phyloP scores from a whole-genome alignment of 2,329 filamentous ascomycete species.

The Volutella citrinella region DNA sequence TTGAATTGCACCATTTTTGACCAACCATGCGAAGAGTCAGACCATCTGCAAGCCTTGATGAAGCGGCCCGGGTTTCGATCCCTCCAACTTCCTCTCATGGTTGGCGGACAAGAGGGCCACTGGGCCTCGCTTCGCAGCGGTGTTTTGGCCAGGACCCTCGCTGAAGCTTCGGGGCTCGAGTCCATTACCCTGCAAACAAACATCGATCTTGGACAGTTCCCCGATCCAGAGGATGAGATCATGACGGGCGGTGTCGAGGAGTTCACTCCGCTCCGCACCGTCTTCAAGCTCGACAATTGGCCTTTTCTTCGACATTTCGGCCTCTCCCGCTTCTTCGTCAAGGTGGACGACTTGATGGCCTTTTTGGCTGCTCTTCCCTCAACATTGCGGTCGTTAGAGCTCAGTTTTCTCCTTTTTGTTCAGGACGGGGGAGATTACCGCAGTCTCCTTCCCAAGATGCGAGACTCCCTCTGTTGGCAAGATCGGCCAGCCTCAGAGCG shows the following conservation, averaged over 20 bases:
- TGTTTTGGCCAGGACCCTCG: not conserved
- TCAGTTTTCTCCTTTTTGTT: conserved; percentile 30
- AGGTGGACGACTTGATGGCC: conserved; percentile 24
- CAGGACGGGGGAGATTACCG: conserved; percentile 1
- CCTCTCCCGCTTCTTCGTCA: conserved; percentile 28
- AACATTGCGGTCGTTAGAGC: conserved; percentile 28
- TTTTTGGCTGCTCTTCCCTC: conserved; percentile 26
- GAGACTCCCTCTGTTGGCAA: conserved; percentile 5
- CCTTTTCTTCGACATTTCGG: conserved; percentile 27
- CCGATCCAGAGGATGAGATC: conserved; percentile 1
- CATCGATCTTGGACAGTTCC: not conserved
- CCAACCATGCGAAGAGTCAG: not conserved
- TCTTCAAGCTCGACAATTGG: conserved; percentile 31
- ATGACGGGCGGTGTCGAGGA: not conserved
- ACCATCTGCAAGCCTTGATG: conserved; percentile 2
- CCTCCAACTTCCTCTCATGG: conserved; percentile 7
- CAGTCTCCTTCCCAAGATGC: conserved; percentile 6
- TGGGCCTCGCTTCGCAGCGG: conserved; percentile 6
- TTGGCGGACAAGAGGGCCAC: fast-evolving
- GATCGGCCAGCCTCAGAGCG: not conserved
- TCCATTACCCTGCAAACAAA: conserved; percentile 19
- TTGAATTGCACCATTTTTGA: conserved; percentile 18
- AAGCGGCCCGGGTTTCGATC: conserved; percentile 3
- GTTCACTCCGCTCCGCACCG: conserved; percentile 19
- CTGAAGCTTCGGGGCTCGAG: conserved; percentile 15